Evolutionary conservation across 805 yeast genomes (phyloP).

Genomic region (Ogataea naganishii): DNA sequence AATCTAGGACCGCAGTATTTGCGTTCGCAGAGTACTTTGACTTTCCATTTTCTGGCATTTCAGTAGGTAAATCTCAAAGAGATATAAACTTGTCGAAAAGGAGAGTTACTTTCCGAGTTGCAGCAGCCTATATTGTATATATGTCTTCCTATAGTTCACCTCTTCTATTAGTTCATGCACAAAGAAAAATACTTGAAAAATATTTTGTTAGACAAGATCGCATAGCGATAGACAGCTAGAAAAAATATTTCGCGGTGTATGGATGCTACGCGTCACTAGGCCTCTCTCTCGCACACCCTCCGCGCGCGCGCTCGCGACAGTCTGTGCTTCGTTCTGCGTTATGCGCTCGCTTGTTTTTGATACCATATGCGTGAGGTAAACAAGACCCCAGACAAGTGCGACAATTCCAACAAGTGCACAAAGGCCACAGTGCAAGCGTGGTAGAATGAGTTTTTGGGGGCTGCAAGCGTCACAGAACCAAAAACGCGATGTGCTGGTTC

Average conservation of each 20-base stretch:
- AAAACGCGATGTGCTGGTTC: constrained; percentile 14
- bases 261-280: too few species aligned
- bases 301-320: too few species aligned
- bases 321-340: constrained; percentile 1
- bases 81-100: background rate
- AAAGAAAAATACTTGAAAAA: too few species aligned
- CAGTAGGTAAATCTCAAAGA: background rate
- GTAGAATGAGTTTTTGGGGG: constrained; percentile 6
- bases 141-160: too few species aligned
- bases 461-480: constrained; percentile 6
- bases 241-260: too few species aligned
- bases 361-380: constrained; percentile 23
- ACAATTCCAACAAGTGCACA: too few species aligned
- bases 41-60: constrained; percentile 6
- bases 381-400: too few species aligned
- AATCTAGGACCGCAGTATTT: constrained; percentile 7
- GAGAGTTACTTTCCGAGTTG: background rate
- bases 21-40: constrained; percentile 14
- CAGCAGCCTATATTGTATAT: too few species aligned
- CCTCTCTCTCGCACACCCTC: too few species aligned
- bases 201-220: too few species aligned
- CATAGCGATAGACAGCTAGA: too few species aligned
- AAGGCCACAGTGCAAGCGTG: constrained; percentile 13
- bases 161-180: too few species aligned
- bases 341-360: background rate